Evolutionary conservation across 495 filamentous ascomycete genomes (phyloP), one percentile per base, ranked within the genome.

Genomic region (Cercophora samala): DNA sequence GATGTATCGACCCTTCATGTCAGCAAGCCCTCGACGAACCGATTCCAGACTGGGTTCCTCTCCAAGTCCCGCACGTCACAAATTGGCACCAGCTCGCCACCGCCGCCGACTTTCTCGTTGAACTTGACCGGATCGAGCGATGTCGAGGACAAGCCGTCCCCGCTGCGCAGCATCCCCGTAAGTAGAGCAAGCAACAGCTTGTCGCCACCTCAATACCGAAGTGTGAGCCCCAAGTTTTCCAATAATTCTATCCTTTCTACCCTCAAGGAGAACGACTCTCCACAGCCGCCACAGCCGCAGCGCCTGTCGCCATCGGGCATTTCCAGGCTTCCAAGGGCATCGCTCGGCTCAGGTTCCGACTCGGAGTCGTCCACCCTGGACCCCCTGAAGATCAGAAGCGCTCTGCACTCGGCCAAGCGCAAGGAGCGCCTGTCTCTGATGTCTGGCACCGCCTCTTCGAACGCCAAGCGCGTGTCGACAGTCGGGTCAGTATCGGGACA

Each of bases 11-110:
- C 70, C n/a, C 68, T 84, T 1, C 70, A 69, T 24, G 70, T 78
- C 62, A 74, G 83, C 70, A 93, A 91, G 71, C 86, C 84, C 63
- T n/a, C 60, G 18, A 61, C 25, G 25, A 93, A 87, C 76, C 85
- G 95, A 42, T 97, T 99, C 82, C 91, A 97, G 73, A 84, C 93
- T 37, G 95, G 95, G 25, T 97, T 96, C 76, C 81, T 98, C 62
- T 88, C 90, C 21, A 96, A 96, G 81, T 62, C 72, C 26, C 70
- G 74, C 13, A 56, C 69, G 1, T 73, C 77, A 0, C 63, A 63
- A n/a, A 19, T 58, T 3, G 69, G 77, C 1, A 80, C 84, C 64
- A 87, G 85, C 65, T 92, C 91, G 32, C 89, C 90, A 5, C 76
- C 85, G 25, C 82, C 89, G 23, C 89, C 89, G 6, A 86, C 87